Evolutionary conservation across 345 rosid species (phyloP).

Genomic region (Cardiospermum halicacabum): DNA sequence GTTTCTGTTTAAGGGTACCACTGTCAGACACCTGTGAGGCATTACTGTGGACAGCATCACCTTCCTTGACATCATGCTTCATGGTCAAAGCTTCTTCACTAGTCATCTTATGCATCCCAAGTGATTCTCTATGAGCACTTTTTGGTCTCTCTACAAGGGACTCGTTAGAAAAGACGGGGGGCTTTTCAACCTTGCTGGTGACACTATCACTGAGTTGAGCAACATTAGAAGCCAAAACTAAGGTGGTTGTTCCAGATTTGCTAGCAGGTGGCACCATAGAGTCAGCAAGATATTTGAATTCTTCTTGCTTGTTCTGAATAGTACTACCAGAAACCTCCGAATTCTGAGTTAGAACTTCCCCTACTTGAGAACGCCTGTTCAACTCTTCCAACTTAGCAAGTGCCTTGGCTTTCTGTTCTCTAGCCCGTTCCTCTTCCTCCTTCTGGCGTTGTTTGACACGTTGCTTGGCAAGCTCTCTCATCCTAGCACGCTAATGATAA

Average conservation of each 20-base stretch:
- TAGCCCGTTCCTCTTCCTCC: constrained; percentile 89
- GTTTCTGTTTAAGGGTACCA: constrained; percentile 48
- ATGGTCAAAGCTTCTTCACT: constrained; percentile 13
- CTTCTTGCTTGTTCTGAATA: constrained; percentile 36
- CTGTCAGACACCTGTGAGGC: constrained; percentile 30
- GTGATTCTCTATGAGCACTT: constrained; percentile 21
- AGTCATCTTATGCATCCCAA: constrained; percentile 16
- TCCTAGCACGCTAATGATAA: constrained; percentile 57
- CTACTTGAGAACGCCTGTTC: constrained; percentile 60
- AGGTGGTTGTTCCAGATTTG: constrained; percentile 25
- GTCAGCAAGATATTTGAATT: constrained; percentile 25
- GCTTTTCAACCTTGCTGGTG: constrained; percentile 29
- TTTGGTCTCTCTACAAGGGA: constrained; percentile 29
- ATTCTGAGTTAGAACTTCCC: constrained; percentile 40
- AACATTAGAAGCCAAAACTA: constrained; percentile 20
- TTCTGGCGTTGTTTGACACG: constrained; percentile 60
- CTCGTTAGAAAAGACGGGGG: constrained; percentile 26
- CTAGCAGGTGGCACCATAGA: constrained; percentile 16
- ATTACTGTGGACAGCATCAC: constrained; percentile 26
- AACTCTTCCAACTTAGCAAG: constrained; percentile 76
- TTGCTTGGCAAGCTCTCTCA: constrained; percentile 72
- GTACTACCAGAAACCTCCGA: constrained; percentile 29
- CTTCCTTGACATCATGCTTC: constrained; percentile 28
- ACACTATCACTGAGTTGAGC: constrained; percentile 25
- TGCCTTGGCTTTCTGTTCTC: constrained; percentile 90